Percentiles rank a stretch among this genome's conserved stretches.
Evolutionary conservation across 495 filamentous ascomycete species (phyloP).

Genomic region (Aspergillus affinis): DNA sequence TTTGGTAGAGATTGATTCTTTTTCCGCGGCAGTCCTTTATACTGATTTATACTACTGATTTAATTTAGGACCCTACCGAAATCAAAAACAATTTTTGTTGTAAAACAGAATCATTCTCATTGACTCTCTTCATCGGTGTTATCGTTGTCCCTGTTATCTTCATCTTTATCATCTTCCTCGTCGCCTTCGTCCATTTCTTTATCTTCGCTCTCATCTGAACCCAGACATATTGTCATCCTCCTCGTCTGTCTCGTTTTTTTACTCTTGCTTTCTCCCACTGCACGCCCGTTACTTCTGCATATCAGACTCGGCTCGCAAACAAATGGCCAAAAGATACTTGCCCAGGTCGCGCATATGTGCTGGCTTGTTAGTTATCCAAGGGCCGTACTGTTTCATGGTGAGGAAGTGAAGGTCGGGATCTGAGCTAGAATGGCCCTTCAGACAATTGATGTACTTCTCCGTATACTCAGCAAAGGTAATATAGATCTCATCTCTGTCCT

Average conservation of each 20-base stretch:
- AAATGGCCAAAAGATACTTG: slow-evolving; percentile 6
- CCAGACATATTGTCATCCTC: not conserved
- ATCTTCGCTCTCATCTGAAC: not conserved
- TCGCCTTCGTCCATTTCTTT: too few relatives aligned
- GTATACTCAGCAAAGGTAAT: slow-evolving; percentile 18
- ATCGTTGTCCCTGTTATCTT: not conserved
- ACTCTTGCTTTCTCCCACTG: not conserved
- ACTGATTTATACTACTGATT: too few relatives aligned
- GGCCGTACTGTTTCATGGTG: slow-evolving; percentile 7
- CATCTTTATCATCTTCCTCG: not conserved
- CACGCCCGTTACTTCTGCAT: not conserved
- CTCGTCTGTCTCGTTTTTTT: not conserved
- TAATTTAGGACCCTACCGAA: too few relatives aligned
- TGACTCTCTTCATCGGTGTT: not conserved
- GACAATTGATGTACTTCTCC: slow-evolving; percentile 7
- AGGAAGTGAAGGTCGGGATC: not conserved
- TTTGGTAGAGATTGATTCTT: too few relatives aligned
- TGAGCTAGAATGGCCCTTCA: not conserved
- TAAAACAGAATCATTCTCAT: too few relatives aligned
- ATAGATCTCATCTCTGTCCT: slow-evolving; percentile 18
- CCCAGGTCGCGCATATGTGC: slow-evolving; percentile 5
- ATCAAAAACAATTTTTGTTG: too few relatives aligned
- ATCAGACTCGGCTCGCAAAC: not conserved
- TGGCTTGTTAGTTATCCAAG: not conserved
- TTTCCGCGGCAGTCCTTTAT: too few relatives aligned